These are phyloP conservation scores for Dovyalis caffra DNA, from an alignment of 345 rosid species.

Conservation along the genomic window DNA sequence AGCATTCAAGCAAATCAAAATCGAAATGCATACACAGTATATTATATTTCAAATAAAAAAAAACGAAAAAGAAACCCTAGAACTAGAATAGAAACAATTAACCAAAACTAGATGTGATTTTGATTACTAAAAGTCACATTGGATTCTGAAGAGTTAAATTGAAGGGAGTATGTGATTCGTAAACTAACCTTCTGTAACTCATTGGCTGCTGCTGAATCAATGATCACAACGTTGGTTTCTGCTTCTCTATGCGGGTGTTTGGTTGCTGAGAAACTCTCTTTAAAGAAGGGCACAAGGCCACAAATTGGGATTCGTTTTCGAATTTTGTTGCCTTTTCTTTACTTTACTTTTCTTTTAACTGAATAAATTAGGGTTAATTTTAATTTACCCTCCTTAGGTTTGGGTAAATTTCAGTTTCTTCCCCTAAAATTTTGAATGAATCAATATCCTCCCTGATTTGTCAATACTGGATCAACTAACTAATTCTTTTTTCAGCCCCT, in stretches of 20 bases:
- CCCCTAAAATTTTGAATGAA: too few species aligned
- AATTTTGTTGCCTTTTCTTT: too few species aligned
- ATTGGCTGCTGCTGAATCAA: not conserved
- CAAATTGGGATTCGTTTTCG: not conserved
- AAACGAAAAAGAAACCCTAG: not conserved
- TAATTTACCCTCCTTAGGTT: too few species aligned
- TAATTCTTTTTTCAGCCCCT: too few species aligned
- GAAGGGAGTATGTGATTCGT: not conserved
- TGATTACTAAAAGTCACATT: not conserved
- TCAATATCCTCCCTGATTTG: too few species aligned
- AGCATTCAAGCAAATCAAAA: not conserved
- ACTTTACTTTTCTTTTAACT: too few species aligned
- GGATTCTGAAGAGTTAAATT: not conserved
- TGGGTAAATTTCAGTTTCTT: too few species aligned
- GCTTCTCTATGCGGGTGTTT: not conserved
- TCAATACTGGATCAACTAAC: too few species aligned
- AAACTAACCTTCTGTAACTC: slow-evolving; percentile 20
- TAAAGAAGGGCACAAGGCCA: not conserved
- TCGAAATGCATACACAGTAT: not conserved
- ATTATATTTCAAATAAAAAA: not conserved
- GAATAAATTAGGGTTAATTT: too few species aligned
- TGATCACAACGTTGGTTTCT: not conserved
- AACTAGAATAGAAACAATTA: not conserved
- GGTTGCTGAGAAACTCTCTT: not conserved
- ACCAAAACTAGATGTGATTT: not conserved